A percentile compares a stretch with the other conserved stretches of the same genome.
These are phyloP conservation scores for Acanthamoeba divionensis DNA, from an alignment of 208 protist genomes.

Conservation along the genomic window DNA sequence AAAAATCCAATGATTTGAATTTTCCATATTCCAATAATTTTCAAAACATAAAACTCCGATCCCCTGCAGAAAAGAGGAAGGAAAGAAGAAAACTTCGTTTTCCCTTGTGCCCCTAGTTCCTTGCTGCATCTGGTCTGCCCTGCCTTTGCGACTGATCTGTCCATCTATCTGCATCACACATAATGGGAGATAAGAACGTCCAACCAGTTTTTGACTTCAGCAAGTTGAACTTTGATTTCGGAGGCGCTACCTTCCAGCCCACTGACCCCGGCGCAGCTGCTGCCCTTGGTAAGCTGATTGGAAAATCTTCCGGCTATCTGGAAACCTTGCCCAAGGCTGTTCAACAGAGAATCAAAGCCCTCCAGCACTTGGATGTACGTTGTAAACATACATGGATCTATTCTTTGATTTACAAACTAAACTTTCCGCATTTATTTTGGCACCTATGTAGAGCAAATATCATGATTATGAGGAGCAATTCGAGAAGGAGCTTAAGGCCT, in stretches of 20 bases:
- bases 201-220: background rate
- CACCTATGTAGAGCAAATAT: background rate
- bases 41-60: too few species aligned
- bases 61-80: too few species aligned
- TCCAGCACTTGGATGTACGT: slow-evolving; percentile 31
- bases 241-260: background rate
- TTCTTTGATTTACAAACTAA: background rate
- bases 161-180: too few species aligned
- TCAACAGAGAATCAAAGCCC: slow-evolving; percentile 4
- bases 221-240: slow-evolving; percentile 14
- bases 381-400: background rate
- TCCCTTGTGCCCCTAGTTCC: too few species aligned
- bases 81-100: too few species aligned
- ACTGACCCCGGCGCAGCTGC: background rate
- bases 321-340: background rate
- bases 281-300: background rate
- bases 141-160: too few species aligned
- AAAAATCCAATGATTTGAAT: too few species aligned
- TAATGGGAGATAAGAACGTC: background rate
- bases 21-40: too few species aligned
- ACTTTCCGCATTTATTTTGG: background rate
- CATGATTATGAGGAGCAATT: slow-evolving; percentile 21
- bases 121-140: too few species aligned
- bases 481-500: background rate
- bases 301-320: background rate